Evolutionary conservation across 1,284 basidiomycete genomes (phyloP).

Genomic region (Ustilago vetiveriae): DNA sequence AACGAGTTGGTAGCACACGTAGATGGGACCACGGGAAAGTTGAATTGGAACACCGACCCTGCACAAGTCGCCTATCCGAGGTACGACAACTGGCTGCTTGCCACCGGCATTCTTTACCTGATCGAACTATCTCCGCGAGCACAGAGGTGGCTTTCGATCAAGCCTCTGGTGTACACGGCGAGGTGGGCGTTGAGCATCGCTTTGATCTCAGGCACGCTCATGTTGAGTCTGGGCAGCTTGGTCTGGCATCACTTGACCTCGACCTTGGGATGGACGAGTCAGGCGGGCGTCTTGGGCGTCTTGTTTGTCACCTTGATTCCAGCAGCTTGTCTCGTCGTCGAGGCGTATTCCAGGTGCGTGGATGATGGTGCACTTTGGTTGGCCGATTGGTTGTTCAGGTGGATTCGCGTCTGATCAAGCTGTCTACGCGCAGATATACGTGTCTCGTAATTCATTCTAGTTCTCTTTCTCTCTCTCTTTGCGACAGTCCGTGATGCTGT

Average conservation of each 20-base stretch:
- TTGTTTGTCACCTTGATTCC: conserved; percentile 38
- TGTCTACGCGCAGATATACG: too few species aligned
- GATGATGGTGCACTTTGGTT: conserved; percentile 32
- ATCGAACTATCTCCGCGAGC: conserved; percentile 33
- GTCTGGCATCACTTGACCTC: conserved; percentile 24
- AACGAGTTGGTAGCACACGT: conserved; percentile 45
- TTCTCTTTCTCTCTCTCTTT: too few species aligned
- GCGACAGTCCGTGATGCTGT: too few species aligned
- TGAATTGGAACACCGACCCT: conserved; percentile 33
- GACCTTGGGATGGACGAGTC: conserved; percentile 15
- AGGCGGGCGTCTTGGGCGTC: conserved; percentile 21
- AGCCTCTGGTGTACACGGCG: conserved; percentile 26
- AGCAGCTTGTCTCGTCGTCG: conserved; percentile 15
- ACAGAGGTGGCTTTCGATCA: conserved; percentile 14
- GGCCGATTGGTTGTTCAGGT: conserved; percentile 43
- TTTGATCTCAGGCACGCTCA: conserved; percentile 48
- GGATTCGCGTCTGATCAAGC: conserved; percentile 25
- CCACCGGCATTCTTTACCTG: conserved; percentile 41
- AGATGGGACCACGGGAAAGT: conserved; percentile 40
- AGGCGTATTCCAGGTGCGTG: conserved; percentile 29
- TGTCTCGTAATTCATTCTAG: too few species aligned
- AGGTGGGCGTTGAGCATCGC: conserved; percentile 49
- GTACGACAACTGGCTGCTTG: conserved; percentile 56
- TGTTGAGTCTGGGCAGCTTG: conserved; percentile 47
- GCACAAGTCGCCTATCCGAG: conserved; percentile 36